phyloP scores from a whole-genome alignment of 495 filamentous ascomycete genomes.

The Xylaria intraflava region DNA sequence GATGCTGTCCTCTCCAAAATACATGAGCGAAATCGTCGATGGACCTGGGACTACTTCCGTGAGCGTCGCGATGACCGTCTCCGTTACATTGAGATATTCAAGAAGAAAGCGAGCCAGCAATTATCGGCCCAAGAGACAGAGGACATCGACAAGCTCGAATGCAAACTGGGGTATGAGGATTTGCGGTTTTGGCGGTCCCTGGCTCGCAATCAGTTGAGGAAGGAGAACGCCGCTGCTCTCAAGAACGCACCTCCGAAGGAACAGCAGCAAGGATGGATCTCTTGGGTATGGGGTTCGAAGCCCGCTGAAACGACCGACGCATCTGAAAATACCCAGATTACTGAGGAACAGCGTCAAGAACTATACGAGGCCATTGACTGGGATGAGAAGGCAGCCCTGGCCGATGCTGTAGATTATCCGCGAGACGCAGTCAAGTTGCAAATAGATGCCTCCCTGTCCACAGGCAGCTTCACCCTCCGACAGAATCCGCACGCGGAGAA shows the following conservation, averaged over 20 bases:
- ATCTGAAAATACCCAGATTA: constrained; percentile 71
- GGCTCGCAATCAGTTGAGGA: constrained; percentile 87
- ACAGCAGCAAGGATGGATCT: constrained; percentile 69
- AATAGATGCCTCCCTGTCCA: constrained; percentile 79
- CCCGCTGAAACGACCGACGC: constrained; percentile 45
- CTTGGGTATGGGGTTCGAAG: constrained; percentile 83
- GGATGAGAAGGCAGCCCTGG: constrained; percentile 88
- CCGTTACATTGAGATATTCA: constrained; percentile 89
- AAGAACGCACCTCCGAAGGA: constrained; percentile 40
- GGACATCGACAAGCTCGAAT: constrained; percentile 69
- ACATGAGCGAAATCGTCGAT: constrained; percentile 79
- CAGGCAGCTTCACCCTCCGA: constrained; percentile 88
- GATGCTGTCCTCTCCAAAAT: constrained; percentile 86
- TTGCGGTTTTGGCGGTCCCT: constrained; percentile 93
- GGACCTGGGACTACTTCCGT: constrained; percentile 92
- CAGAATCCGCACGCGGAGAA: constrained; percentile 74
- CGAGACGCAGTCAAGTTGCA: constrained; percentile 88
- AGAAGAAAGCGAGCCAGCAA: constrained; percentile 80
- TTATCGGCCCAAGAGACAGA: constrained; percentile 61
- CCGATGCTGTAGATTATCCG: constrained; percentile 81
- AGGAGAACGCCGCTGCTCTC: constrained; percentile 78
- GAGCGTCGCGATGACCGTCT: constrained; percentile 86
- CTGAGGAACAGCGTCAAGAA: constrained; percentile 91
- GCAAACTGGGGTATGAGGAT: constrained; percentile 90
- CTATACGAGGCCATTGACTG: constrained; percentile 96